A percentile compares a stretch with the other conserved stretches of the same genome.
These are phyloP conservation scores for Aureobasidium sp. DNA, from an alignment of 2,329 filamentous ascomycete genomes.

Conservation along the genomic window DNA sequence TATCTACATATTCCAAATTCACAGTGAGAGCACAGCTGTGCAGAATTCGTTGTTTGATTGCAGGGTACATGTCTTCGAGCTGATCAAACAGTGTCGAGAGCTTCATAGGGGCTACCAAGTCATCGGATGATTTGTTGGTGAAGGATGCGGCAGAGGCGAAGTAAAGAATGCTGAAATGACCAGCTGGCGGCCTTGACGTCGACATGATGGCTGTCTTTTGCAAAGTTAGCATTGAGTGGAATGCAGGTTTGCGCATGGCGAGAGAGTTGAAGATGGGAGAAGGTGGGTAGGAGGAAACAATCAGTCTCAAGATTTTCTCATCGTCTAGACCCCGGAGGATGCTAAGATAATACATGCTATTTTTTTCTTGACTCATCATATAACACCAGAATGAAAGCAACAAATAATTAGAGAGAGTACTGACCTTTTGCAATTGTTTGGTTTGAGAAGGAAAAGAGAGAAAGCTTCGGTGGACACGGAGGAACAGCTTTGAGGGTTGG, in stretches of 20 bases:
- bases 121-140: conserved; percentile 59
- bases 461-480: neutral
- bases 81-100: conserved; percentile 54
- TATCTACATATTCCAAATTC: conserved; percentile 72
- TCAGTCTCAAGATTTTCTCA: conserved; percentile 8
- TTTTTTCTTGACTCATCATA: conserved; percentile 21
- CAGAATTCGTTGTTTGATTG: conserved; percentile 60
- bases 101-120: conserved; percentile 56
- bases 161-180: conserved; percentile 73
- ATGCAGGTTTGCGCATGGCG: neutral
- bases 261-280: neutral
- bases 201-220: conserved; percentile 23
- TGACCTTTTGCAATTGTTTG: conserved; percentile 4
- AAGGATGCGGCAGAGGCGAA: conserved; percentile 68
- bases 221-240: neutral
- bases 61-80: conserved; percentile 61
- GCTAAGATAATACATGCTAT: conserved; percentile 43
- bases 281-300: neutral
- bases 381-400: conserved; percentile 18
- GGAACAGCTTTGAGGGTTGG: neutral
- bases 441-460: neutral
- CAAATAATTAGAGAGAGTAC: neutral
- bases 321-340: conserved; percentile 15
- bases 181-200: conserved; percentile 42
- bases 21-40: conserved; percentile 67